Evolutionary conservation across 1,139 yeast species (phyloP), one percentile per base, ranked within the genome.

Genomic region (Taphrina communis): DNA sequence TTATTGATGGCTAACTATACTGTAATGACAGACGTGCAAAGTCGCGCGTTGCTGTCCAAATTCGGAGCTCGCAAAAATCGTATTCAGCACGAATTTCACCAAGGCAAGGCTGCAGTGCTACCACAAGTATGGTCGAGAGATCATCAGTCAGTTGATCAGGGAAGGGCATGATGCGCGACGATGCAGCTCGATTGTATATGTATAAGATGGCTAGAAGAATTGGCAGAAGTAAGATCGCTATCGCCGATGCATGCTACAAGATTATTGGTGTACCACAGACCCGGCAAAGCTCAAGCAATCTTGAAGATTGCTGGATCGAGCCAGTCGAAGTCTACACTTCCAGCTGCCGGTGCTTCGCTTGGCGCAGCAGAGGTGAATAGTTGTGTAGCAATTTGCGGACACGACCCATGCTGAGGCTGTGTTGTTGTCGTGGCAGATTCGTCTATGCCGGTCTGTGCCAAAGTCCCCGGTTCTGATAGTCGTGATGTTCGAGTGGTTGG

Each of bases 21-120:
- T 25, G 31, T 25, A 25, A 25, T 25, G 31, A 25, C 31, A 25
- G 31, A 25, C 31, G 31, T 25, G 31, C 17, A 25, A 25, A 9
- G 11, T n/a, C 11, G 11, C 51, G 51, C 51, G 19, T n/a, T 46
- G 36, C 14, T 25, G 31, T 50, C 19, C 11, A 2, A 50, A 21
- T 50, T 50, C 12, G 53, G 53, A 50, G 53, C 53, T 50, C 53
- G 53, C 53, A n/a, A 44, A 44, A 11, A 6, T 44, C 48, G 48
- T 44, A 44, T 44, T 44, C n/a, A 44, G 48, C 48, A 44, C 48
- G n/a, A 39, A 14, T 39, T 25, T 4, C 31, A 25, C 31, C 17
- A 17, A 25, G 31, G 31, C 31, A 4, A 25, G 31, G 31, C 31
- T 25, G 31, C 31, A 25, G 31, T 1, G 31, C 31, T 25, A 4